Evolutionary conservation across 2,329 filamentous ascomycete species (phyloP), one percentile per base, ranked within the genome.

Genomic region (Hansfordia pulvinata): DNA sequence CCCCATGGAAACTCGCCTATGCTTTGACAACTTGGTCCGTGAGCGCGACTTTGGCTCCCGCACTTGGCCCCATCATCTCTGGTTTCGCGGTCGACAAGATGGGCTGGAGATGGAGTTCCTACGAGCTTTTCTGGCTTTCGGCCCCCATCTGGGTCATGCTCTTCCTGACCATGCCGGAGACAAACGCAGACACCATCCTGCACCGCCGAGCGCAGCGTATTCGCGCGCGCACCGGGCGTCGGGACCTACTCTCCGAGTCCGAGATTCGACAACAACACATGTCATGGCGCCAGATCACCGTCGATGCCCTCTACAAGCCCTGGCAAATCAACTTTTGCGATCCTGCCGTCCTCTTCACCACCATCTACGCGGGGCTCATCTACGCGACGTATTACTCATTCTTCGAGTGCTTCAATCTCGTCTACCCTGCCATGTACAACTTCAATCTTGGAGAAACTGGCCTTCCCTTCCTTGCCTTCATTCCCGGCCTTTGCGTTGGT

Each of bases 381-480:
- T 78, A 75, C 46, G 66, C 58, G 28, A 72, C 69, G 41, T 72
- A 70, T 53, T 70, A 70, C 40, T 62, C 56, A 21, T 77, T 64
- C 50, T 78, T 78, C 42, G 72, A 77, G 39, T 65, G 65, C n/a
- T 77, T 78, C 46, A 71, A 72, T 4, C 52, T 75, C 10, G 69
- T 77, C 29, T 79, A 73, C 43, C 58, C 60, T 3, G 57, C 57
- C 20, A 53, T 62, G 39, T 78, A 79, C 48, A 46, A 52, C 41
- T 75, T 79, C 61, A 63, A 57, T 31, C 47, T 66, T 3, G 69
- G 70, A 17, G 44, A 70, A 35, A 50, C 67, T 34, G 69, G 71
- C 17, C 58, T 76, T 8, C 61, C 72, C 23, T 77, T 77, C 53
- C 52, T 71, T 25, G n/a, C n/a, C n/a, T n/a, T n/a, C 17, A 58